Conservation (phyloP, 2,329 filamentous ascomycete genomes). For the Penicillium sp. region DNA sequence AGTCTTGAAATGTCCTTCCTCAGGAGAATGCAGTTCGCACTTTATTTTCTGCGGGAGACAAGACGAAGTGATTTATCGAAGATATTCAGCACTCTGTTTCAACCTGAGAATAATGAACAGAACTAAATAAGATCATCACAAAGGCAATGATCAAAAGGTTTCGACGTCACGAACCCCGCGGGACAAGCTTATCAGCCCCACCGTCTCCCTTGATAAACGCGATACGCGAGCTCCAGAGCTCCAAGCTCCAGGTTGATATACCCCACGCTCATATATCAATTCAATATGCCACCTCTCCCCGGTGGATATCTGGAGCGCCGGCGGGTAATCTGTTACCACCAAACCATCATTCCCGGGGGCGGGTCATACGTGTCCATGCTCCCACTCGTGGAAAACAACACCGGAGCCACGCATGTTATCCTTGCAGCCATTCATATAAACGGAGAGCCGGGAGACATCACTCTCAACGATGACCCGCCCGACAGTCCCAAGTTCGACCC, state of each 20-base stretch:
- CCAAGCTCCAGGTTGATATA: not conserved
- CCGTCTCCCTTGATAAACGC: not conserved
- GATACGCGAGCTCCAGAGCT: not conserved
- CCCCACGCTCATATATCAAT: not conserved
- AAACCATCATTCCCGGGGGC: constrained; percentile 57
- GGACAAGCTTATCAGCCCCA: not conserved
- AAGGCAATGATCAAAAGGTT: not conserved
- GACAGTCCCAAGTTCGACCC: constrained; percentile 62
- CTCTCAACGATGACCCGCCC: constrained; percentile 74
- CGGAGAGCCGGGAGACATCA: constrained; percentile 59
- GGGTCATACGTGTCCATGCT: constrained; percentile 57
- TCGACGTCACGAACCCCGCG: not conserved
- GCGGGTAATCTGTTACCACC: constrained; percentile 54
- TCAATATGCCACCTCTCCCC: constrained; percentile 39
- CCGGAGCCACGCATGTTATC: constrained; percentile 73
- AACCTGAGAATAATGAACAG: not conserved
- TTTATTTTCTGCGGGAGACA: not conserved
- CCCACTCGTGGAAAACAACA: constrained; percentile 56
- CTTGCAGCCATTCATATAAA: constrained; percentile 84
- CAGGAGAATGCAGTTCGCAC: not conserved
- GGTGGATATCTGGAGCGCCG: constrained; percentile 24
- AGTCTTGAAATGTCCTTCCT: not conserved
- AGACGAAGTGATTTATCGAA: not conserved
- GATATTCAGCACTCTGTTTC: not conserved
- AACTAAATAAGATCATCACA: not conserved